A percentile compares a stretch with the other conserved stretches of the same genome.
Evolutionary conservation across 2,329 filamentous ascomycete species (phyloP).

Genomic region (Magnaporthales sp.): DNA sequence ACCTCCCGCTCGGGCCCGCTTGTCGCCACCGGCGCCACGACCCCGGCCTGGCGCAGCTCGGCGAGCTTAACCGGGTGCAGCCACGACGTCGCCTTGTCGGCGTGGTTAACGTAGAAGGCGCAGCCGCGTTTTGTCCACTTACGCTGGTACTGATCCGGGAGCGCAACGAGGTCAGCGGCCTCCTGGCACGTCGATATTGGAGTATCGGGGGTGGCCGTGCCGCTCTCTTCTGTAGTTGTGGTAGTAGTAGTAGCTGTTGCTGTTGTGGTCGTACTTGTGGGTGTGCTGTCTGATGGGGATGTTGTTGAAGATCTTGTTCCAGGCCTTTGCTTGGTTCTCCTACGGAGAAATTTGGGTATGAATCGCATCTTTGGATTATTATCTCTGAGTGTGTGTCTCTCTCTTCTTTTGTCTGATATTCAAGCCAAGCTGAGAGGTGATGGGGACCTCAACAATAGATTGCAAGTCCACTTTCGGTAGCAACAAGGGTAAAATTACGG

Average conservation of each 20-base stretch:
- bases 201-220: background rate
- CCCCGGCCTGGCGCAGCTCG: background rate
- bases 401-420: too few species aligned
- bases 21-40: background rate
- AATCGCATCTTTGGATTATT: background rate
- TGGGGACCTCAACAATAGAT: background rate
- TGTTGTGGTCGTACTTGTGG: background rate
- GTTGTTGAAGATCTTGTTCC: background rate
- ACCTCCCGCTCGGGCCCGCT: background rate
- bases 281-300: background rate
- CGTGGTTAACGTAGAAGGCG: slow-evolving; percentile 1
- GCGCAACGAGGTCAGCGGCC: background rate
- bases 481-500: background rate
- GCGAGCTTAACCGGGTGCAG: slow-evolving; percentile 2
- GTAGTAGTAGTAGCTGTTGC: background rate
- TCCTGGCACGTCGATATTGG: background rate
- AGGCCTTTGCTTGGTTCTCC: background rate
- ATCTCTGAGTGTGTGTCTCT: background rate
- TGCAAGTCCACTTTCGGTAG: background rate
- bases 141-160: background rate
- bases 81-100: background rate
- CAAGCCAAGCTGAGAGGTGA: too few species aligned
- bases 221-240: background rate
- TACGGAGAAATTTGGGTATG: background rate
- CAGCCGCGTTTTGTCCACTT: background rate